A percentile compares a stretch with the other conserved stretches of the same genome.
These are phyloP conservation scores for Exophiala phaeomuriformis DNA, from an alignment of 2,329 filamentous ascomycete genomes.

Conservation along the genomic window DNA sequence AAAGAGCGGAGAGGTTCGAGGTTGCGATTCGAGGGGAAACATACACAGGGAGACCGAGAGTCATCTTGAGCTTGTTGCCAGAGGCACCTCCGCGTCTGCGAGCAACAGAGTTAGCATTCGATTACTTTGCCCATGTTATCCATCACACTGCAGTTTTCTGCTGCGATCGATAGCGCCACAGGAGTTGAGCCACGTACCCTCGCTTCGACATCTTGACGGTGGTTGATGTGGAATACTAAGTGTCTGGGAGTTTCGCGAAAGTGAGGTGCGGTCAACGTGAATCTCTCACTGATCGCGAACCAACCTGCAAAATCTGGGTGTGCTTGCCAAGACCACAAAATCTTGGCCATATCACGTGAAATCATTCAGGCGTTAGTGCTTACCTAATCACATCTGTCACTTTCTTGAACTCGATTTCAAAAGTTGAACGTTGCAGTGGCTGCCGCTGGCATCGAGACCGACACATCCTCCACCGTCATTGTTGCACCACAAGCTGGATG, in stretches of 20 bases:
- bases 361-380: background rate
- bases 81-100: slow-evolving; percentile 71
- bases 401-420: too few species aligned
- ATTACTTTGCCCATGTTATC: too few species aligned
- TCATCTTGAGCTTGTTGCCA: slow-evolving; percentile 99
- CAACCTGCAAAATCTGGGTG: slow-evolving; percentile 6
- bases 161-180: background rate
- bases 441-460: too few species aligned
- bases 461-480: too few species aligned
- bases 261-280: background rate
- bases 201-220: slow-evolving; percentile 26
- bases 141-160: too few species aligned
- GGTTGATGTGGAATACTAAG: background rate
- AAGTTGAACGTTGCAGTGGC: too few species aligned
- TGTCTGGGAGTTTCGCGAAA: background rate
- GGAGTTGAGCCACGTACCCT: slow-evolving; percentile 17
- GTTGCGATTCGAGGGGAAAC: slow-evolving; percentile 39
- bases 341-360: slow-evolving; percentile 1
- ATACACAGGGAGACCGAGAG: slow-evolving; percentile 99
- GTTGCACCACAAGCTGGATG: too few species aligned
- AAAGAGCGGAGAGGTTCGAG: background rate
- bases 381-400: too few species aligned
- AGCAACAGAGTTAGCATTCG: slow-evolving; percentile 11
- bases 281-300: background rate
- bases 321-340: slow-evolving; percentile 1